These are phyloP conservation scores for Haplosporangium gracile DNA, from an alignment of 192 early-diverging fungal species.

Conservation along the genomic window DNA sequence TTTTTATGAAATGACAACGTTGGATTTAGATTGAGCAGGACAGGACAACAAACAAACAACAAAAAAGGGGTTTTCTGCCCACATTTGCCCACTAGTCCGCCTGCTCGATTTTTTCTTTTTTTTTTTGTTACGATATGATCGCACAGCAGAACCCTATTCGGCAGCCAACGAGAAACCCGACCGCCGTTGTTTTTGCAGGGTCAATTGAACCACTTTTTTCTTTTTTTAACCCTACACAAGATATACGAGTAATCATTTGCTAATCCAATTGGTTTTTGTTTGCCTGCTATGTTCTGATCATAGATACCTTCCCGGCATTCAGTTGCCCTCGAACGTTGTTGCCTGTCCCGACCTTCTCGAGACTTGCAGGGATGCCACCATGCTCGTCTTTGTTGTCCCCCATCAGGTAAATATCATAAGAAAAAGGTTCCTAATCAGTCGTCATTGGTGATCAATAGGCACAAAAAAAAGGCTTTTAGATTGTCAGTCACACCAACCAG, in stretches of 20 bases:
- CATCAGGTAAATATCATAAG: constrained; percentile 74
- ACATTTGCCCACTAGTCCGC: no score
- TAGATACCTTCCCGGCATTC: constrained; percentile 86
- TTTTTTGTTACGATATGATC: not conserved
- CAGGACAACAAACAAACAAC: not conserved
- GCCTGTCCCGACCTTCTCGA: constrained; percentile 88
- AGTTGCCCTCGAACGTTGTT: constrained; percentile 86
- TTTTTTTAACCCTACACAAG: not conserved
- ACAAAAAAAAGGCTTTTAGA: not conserved
- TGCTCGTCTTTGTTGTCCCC: constrained; percentile 95
- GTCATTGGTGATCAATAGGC: not conserved
- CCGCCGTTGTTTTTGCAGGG: not conserved
- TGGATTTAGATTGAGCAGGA: constrained; percentile 1
- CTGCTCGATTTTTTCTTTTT: not conserved
- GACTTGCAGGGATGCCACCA: constrained; percentile 85
- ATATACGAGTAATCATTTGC: not conserved
- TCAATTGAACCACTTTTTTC: not conserved
- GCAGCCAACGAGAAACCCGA: not conserved
- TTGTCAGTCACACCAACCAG: not conserved
- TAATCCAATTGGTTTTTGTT: not conserved
- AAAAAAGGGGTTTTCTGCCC: not conserved
- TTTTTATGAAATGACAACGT: constrained; percentile 4
- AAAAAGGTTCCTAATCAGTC: not conserved
- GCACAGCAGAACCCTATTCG: not conserved
- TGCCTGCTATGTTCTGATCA: not conserved